Base-by-base conservation (phyloP, 2,329 filamentous ascomycete species). In the Dothistroma pini region DNA sequence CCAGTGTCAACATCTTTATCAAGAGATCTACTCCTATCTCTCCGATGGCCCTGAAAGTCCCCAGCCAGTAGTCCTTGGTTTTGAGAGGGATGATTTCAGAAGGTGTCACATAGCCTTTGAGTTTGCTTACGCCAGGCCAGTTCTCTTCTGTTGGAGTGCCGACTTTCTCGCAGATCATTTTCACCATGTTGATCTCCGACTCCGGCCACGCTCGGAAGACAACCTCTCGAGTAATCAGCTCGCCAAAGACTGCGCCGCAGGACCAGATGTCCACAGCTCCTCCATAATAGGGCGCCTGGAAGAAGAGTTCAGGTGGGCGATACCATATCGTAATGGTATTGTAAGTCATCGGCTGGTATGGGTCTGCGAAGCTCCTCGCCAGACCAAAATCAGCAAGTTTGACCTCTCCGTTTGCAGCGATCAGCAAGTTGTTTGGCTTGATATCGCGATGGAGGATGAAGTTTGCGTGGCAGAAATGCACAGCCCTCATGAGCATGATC, bases 321-420 rank as follows among this genome's bases (percentile, higher is more conserved):
- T 97, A 99, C 92, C 95, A 99, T 66, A 92, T 87, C 19, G 95
- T 99, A 75, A 99, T 96, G 66, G 97, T 93, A 71, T 95, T 92
- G 71, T 88, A 87, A 1, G 93, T 97, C 95, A 99, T 99, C 68
- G 84, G 83, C 34, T 70, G 68, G 71, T 92, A 90, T 0, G 95
- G 93, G 75, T 99, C 95, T 8, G 91, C 89, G 75, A 97, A 97
- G 63, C 84, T 86, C 64, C 95, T 83, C 6, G 95, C 95, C 35
- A 99, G 86, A 82, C 95, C 95, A 70, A 99, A 99, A 88, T 99
- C 95, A 38, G 93, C 95, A 55, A 99, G 85, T 76, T 97, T 97
- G 72, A 99, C 86, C 72, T 93, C 90, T 54, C 95, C 93, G 73
- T 96, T 90, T 48, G 91, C 89, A 22, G 92, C 92, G 70, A 99